Percentiles rank a stretch among this genome's conserved stretches.
phyloP scores from a whole-genome alignment of 495 filamentous ascomycete genomes.

The Xylaria nigripes region DNA sequence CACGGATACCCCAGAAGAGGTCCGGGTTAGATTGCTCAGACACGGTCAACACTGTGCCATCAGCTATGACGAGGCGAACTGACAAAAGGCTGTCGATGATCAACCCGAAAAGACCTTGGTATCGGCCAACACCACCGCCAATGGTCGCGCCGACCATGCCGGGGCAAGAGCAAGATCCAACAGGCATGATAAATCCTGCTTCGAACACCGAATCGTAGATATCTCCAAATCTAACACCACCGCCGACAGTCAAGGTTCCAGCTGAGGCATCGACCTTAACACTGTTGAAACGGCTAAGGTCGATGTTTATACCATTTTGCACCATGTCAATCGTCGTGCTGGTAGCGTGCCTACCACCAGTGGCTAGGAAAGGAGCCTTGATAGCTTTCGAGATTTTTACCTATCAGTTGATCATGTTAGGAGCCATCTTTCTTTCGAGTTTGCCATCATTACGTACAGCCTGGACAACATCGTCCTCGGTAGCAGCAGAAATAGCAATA shows the following conservation, averaged over 20 bases:
- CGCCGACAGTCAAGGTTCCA: slow-evolving; percentile 19
- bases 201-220: slow-evolving; percentile 16
- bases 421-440: neutral
- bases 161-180: slow-evolving; percentile 14
- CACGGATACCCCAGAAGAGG: slow-evolving; percentile 32
- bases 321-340: slow-evolving; percentile 1
- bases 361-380: slow-evolving; percentile 23
- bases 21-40: slow-evolving; percentile 31
- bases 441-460: neutral
- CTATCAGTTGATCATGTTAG: neutral
- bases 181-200: slow-evolving; percentile 19
- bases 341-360: slow-evolving; percentile 24
- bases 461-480: neutral
- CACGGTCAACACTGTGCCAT: slow-evolving; percentile 26
- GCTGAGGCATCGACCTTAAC: slow-evolving; percentile 14
- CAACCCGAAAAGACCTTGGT: slow-evolving; percentile 31
- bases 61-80: slow-evolving; percentile 24
- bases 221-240: slow-evolving; percentile 7
- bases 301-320: slow-evolving; percentile 14
- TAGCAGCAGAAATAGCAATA: neutral
- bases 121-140: slow-evolving; percentile 33
- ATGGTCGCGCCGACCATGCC: slow-evolving; percentile 31
- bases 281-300: slow-evolving; percentile 21
- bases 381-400: slow-evolving; percentile 4
- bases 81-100: slow-evolving; percentile 27